Evolutionary conservation across 495 filamentous ascomycete genomes (phyloP), one percentile per base, ranked within the genome.

Genomic region (Parathielavia hyrcaniae): DNA sequence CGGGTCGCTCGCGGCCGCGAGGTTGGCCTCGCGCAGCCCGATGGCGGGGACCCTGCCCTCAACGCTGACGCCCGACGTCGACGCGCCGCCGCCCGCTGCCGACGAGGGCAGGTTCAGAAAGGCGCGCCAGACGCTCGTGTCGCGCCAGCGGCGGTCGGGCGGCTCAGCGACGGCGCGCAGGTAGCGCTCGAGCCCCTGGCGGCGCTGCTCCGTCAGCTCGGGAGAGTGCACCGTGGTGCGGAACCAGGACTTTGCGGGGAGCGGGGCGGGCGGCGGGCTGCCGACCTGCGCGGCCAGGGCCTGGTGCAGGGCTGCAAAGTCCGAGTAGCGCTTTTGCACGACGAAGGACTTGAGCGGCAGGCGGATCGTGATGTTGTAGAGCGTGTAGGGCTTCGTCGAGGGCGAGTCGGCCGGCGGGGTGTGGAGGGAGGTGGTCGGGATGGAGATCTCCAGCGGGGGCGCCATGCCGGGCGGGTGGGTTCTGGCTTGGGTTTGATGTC

Each of bases 281-380:
- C 83, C 83, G 49, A 85, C 83, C 63, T 85, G 77, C 57, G 79
- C 72, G 63, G 76, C 77, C 10, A 98, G 83, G 23, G 80, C 63
- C n/a, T 69, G 64, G 77, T 98, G 84, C 56, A 98, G 85, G 58
- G 81, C 69, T 47, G 78, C 74, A 74, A 98, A 97, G 70, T 97
- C 95, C 54, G 86, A 91, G 81, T 97, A 98, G 64, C 93, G 90
- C 73, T 97, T 97, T 60, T 86, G 83, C 59, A 96, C 79, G 66
- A 86, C 87, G 69, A 90, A 89, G 53, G 89, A 90, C 58, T 90
- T 87, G 52, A 98, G 83, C 10, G 93, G 91, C 5, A 92, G 84
- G 58, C 88, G 86, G 62, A 97, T 79, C 36, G 84, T 86, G 70
- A 97, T 90, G 77, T 93, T 89, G 80, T 97, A 98, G 73, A 89